Evolutionary conservation across 1,284 basidiomycete species (phyloP), one percentile per base, ranked within the genome.

Genomic region (Ganoderma resinaceum): DNA sequence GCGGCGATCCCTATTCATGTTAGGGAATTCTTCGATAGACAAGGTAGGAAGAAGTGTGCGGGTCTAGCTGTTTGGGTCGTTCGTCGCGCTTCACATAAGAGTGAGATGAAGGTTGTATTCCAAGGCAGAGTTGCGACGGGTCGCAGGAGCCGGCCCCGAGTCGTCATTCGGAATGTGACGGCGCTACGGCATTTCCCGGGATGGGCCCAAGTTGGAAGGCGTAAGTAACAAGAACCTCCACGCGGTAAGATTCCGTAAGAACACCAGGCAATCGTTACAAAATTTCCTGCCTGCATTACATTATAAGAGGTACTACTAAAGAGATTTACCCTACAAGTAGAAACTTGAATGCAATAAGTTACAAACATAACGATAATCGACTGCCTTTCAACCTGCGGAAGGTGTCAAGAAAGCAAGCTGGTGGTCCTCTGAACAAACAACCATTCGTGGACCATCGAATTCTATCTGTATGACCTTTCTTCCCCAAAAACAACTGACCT

Each of bases 391-490:
- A 23, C 37, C 37, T 38, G 11, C 23, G 46, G 11, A n/a, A n/a
- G 37, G 37, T 26, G 23, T 42, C 53, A 73, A 66, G 68, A 70
- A 72, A 23, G 70, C 72, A 35, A 76, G 61, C 59, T 78, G 76
- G 55, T 79, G 76, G 59, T 77, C 79, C 67, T 80, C 81, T 11
- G 82, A 81, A 70, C 80, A 83, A 16, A 77, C 82, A 31, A 83
- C 65, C 46, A 82, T 70, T 40, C 76, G 74, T 33, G 78, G 68
- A 26, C 77, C 75, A 23, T 77, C 74, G 68, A 81, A 79, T 3
- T 78, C 72, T 35, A 82, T 78, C 62, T 85, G 82, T 6, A 78
- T 73, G 31, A 84, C 76, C 66, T 82, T 82, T 66, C 82, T 79
- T 5, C 76, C 76, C 63, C 75, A 73, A 63, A 81, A 78, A 71